Conservation (phyloP, 495 filamentous ascomycete species). For the Opeltia flavorubescens region DNA sequence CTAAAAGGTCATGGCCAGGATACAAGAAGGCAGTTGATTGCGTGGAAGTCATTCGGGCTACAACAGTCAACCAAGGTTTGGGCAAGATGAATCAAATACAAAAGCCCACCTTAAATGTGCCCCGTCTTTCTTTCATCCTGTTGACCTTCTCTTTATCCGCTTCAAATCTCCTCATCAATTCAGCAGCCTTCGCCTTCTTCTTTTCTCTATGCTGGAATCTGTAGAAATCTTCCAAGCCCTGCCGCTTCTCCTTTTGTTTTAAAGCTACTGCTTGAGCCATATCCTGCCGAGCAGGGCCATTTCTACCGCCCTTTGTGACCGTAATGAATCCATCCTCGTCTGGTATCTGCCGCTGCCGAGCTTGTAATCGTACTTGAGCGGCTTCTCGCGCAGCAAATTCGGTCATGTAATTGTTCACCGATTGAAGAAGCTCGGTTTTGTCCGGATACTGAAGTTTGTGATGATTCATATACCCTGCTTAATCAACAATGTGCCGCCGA, state of each 20-base stretch:
- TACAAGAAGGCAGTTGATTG: neutral
- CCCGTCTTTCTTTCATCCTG: conserved; percentile 36
- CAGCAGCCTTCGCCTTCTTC: conserved; percentile 65
- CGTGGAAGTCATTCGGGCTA: neutral
- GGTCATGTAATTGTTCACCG: conserved; percentile 72
- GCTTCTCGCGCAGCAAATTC: conserved; percentile 53
- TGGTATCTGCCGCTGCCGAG: conserved; percentile 54
- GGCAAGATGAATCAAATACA: neutral
- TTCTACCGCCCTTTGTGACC: conserved; percentile 61
- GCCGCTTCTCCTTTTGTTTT: conserved; percentile 57
- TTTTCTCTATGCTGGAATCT: conserved; percentile 85
- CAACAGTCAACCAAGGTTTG: neutral
- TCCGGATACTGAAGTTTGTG: conserved; percentile 57
- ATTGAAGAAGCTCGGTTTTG: conserved; percentile 43
- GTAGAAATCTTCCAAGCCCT: conserved; percentile 70
- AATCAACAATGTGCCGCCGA: conserved; percentile 1
- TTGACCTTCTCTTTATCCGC: conserved; percentile 39
- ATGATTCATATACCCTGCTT: conserved; percentile 41
- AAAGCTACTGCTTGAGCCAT: conserved; percentile 58
- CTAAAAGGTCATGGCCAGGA: neutral
- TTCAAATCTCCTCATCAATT: conserved; percentile 42
- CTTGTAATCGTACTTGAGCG: conserved; percentile 46
- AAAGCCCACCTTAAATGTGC: conserved; percentile 32
- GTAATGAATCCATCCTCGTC: conserved; percentile 95
- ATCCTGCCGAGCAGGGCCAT: conserved; percentile 57